A percentile compares a stretch with the other conserved stretches of the same genome.
Conservation (phyloP, 305 asterid genomes). For the Lippia alba region DNA sequence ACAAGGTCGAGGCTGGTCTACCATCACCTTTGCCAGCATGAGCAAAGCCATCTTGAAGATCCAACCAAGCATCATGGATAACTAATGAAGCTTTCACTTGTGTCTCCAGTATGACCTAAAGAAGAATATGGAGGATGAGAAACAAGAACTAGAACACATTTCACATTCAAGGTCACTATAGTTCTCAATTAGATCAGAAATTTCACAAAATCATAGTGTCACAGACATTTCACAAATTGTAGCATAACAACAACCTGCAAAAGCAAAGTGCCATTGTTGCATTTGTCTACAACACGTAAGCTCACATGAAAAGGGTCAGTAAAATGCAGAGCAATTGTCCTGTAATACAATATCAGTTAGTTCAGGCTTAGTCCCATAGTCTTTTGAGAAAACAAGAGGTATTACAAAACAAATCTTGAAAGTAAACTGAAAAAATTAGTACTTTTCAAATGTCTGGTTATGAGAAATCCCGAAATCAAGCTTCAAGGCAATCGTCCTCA, state of each 20-base stretch:
- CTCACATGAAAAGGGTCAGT: constrained; percentile 93
- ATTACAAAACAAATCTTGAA: constrained; percentile 28
- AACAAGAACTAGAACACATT: constrained; percentile 26
- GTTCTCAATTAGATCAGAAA: constrained; percentile 12
- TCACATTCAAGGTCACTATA: not conserved
- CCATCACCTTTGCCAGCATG: constrained; percentile 78
- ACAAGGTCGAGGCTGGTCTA: constrained; percentile 77
- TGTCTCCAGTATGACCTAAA: constrained; percentile 89
- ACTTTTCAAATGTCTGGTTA: constrained; percentile 93
- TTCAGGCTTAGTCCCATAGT: constrained; percentile 34
- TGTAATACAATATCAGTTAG: constrained; percentile 40
- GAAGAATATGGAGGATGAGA: constrained; percentile 20
- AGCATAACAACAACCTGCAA: constrained; percentile 71
- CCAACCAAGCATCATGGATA: constrained; percentile 88
- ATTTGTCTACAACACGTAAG: constrained; percentile 87
- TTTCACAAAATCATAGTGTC: constrained; percentile 7
- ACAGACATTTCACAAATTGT: no score
- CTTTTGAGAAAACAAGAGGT: constrained; percentile 30
- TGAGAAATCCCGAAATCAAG: constrained; percentile 95
- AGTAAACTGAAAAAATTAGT: constrained; percentile 28
- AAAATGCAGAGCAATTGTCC: constrained; percentile 97
- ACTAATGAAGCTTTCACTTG: constrained; percentile 93
- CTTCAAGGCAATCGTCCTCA: constrained; percentile 91
- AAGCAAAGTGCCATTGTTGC: constrained; percentile 89
- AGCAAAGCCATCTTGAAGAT: constrained; percentile 90